These are phyloP conservation scores for Pyricularia grisea DNA, from an alignment of 2,329 filamentous ascomycete species.

Conservation along the genomic window DNA sequence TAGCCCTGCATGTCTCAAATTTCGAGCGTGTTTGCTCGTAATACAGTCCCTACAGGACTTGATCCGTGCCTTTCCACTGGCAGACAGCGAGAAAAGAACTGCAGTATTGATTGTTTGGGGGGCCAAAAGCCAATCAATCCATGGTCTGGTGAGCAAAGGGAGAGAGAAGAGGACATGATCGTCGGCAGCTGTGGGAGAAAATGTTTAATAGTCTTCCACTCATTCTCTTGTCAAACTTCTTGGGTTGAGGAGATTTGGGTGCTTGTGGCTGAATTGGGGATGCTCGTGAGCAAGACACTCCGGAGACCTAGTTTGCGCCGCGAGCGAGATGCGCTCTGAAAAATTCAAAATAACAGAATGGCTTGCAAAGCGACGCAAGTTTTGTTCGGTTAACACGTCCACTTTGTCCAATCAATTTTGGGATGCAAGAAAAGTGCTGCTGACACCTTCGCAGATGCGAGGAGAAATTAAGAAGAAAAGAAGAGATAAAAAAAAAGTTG, in stretches of 20 bases:
- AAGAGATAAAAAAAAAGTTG: neutral
- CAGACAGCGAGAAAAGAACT: neutral
- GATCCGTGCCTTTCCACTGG: neutral
- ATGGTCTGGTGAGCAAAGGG: neutral
- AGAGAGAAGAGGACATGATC: neutral
- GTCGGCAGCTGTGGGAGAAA: neutral
- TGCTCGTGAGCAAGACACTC: neutral
- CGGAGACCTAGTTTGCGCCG: too few species aligned
- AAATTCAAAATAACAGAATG: too few species aligned
- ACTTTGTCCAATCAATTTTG: neutral
- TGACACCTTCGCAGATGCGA: neutral
- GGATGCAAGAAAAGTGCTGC: neutral
- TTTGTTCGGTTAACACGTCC: neutral
- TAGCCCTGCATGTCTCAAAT: neutral
- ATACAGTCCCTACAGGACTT: neutral
- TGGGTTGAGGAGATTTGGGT: too few species aligned
- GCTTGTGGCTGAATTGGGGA: neutral
- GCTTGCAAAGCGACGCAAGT: neutral
- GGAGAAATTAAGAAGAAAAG: too few species aligned
- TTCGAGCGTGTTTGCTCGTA: neutral
- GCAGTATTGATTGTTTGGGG: neutral
- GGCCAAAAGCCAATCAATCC: neutral
- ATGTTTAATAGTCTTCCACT: neutral
- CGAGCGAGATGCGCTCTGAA: too few species aligned
- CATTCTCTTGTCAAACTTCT: too few species aligned